Percentiles rank a stretch among this genome's conserved stretches.
Evolutionary conservation across 805 yeast genomes (phyloP).

Genomic region (Wickerhamomyces rabaulensis): DNA sequence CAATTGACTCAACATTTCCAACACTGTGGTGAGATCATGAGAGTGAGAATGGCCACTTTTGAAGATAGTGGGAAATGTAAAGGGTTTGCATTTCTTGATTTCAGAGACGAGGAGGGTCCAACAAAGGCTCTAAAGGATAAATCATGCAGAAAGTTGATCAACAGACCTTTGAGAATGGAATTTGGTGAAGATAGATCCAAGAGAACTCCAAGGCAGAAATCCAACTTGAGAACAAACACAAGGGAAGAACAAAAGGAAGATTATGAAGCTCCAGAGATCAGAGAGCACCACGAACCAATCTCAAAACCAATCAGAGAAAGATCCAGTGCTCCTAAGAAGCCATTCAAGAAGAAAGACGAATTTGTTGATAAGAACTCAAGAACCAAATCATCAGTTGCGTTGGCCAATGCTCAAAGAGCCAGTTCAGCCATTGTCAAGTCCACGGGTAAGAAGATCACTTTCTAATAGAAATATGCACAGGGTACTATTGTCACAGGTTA

Average conservation of each 20-base stretch:
- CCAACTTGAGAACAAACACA: slow-evolving; percentile 20
- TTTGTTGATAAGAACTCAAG: slow-evolving; percentile 12
- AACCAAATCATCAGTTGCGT: slow-evolving; percentile 71
- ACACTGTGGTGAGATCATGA: slow-evolving; percentile 83
- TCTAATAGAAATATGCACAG: slow-evolving; percentile 5
- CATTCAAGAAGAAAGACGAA: slow-evolving; percentile 7
- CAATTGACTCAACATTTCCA: slow-evolving; percentile 75
- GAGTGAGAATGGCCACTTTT: slow-evolving; percentile 95
- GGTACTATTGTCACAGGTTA: too few relatives aligned
- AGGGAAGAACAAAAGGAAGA: slow-evolving; percentile 20
- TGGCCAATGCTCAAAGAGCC: slow-evolving; percentile 85
- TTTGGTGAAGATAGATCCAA: slow-evolving; percentile 93
- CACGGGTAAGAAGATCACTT: slow-evolving; percentile 73
- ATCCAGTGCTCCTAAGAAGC: slow-evolving; percentile 4
- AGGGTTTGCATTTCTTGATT: slow-evolving; percentile 92
- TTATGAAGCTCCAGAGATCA: neutral
- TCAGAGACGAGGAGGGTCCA: slow-evolving; percentile 74
- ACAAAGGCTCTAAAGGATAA: slow-evolving; percentile 76
- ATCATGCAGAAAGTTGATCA: slow-evolving; percentile 57
- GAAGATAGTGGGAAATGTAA: slow-evolving; percentile 95
- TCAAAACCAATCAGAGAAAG: slow-evolving; percentile 24
- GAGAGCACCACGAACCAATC: slow-evolving; percentile 9
- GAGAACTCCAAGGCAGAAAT: slow-evolving; percentile 32
- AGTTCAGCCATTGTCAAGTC: slow-evolving; percentile 86
- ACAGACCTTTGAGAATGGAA: slow-evolving; percentile 79